A percentile compares a stretch with the other conserved stretches of the same genome.
Evolutionary conservation across 352 stramenopile species (phyloP).

Genomic region (Pythium volutum): DNA sequence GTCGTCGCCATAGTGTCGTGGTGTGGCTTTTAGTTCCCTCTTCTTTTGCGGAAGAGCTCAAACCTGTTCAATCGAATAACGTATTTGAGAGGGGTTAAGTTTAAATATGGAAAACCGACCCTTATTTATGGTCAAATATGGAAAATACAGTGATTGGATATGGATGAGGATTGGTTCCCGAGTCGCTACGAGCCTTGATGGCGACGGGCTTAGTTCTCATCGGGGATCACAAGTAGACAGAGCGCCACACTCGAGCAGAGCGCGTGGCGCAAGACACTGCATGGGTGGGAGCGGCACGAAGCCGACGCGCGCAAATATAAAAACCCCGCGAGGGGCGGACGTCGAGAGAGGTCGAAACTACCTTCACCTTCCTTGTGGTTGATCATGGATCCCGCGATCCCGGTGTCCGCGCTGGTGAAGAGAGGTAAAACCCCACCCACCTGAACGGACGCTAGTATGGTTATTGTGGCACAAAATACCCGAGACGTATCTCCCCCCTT

Average conservation of each 20-base stretch:
- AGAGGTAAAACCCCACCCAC: not conserved
- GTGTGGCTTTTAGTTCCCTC: not conserved
- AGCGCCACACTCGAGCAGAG: slow-evolving; percentile 3
- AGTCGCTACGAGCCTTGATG: slow-evolving; percentile 22
- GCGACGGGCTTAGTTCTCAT: slow-evolving; percentile 59
- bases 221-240: slow-evolving; percentile 19
- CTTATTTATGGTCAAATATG: slow-evolving; percentile 7
- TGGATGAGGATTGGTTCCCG: slow-evolving; percentile 56
- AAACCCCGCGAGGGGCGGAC: not conserved
- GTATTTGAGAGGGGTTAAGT: not conserved
- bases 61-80: slow-evolving; percentile 1
- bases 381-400: slow-evolving; percentile 82
- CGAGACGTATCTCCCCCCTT: not conserved
- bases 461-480: slow-evolving; percentile 1
- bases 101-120: slow-evolving; percentile 5
- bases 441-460: slow-evolving; percentile 42
- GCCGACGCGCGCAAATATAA: slow-evolving; percentile 1
- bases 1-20: slow-evolving; percentile 24
- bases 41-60: not conserved
- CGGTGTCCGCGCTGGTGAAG: slow-evolving; percentile 40
- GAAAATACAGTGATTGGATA: slow-evolving; percentile 15
- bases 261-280: slow-evolving; percentile 18
- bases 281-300: slow-evolving; percentile 6
- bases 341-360: slow-evolving; percentile 36
- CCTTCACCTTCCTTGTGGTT: slow-evolving; percentile 70